phyloP scores from a whole-genome alignment of 192 early-diverging fungal species.

The Borealophlyctis nickersoniae region DNA sequence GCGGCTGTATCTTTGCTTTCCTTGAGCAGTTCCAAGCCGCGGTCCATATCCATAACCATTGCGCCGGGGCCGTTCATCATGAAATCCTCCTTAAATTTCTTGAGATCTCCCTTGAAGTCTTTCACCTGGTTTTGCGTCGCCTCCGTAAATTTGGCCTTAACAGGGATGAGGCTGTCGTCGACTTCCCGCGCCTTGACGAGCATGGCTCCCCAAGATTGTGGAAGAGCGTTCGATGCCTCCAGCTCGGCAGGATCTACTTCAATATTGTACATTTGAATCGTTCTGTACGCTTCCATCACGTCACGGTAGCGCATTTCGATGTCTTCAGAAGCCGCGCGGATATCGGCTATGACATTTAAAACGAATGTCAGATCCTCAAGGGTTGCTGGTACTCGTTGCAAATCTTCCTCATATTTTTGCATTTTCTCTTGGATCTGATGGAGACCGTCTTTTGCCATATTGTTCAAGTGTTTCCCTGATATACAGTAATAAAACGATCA shows the following conservation, averaged over 20 bases:
- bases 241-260: constrained; percentile 43
- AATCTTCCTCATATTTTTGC: constrained; percentile 46
- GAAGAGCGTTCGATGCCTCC: constrained; percentile 36
- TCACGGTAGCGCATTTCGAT: constrained; percentile 52
- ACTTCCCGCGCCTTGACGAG: constrained; percentile 41
- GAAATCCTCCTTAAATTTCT: constrained; percentile 55
- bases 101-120: constrained; percentile 47
- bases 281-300: constrained; percentile 58
- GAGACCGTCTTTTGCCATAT: constrained; percentile 43
- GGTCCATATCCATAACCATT: constrained; percentile 53
- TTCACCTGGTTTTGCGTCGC: constrained; percentile 53
- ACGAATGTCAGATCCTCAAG: constrained; percentile 63
- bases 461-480: constrained; percentile 55
- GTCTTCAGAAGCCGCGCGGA: constrained; percentile 52
- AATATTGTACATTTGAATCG: constrained; percentile 48
- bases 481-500: background rate
- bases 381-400: constrained; percentile 43
- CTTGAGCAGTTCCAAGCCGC: constrained; percentile 46
- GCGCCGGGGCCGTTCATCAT: constrained; percentile 51
- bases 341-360: constrained; percentile 56
- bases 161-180: constrained; percentile 53
- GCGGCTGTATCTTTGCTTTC: constrained; percentile 46
- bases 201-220: constrained; percentile 52
- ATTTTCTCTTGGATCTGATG: constrained; percentile 31
- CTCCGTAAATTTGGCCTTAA: constrained; percentile 60